Evolutionary conservation across 202 grass and related monocot genomes (phyloP).

Genomic region (Miscanthus sacchariflorus): DNA sequence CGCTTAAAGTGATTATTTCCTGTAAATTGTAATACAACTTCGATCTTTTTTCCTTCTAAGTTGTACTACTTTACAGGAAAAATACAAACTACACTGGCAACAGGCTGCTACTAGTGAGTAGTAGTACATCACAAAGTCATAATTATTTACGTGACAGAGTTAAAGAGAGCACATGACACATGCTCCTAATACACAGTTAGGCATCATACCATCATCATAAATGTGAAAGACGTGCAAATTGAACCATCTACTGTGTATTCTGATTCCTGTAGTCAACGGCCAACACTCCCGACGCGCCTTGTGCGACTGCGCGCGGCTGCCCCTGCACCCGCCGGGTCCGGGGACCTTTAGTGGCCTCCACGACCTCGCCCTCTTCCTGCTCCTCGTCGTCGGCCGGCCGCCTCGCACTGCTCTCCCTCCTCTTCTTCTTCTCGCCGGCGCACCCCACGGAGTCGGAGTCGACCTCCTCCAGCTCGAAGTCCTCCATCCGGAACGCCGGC

Average conservation of each 20-base stretch:
- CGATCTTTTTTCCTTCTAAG: neutral
- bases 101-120: neutral
- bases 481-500: conserved; percentile 54
- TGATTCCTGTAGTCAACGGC: neutral
- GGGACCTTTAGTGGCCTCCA: neutral
- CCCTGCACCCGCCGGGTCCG: neutral
- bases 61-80: neutral
- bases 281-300: neutral
- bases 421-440: neutral
- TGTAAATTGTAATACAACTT: neutral
- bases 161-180: neutral
- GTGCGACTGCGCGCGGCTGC: neutral
- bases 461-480: conserved; percentile 39
- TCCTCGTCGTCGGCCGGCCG: neutral
- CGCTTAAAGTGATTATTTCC: neutral
- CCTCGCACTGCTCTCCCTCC: neutral
- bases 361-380: neutral
- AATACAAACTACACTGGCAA: neutral
- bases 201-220: neutral
- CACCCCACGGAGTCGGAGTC: neutral
- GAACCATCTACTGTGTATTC: neutral
- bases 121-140: neutral
- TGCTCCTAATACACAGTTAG: neutral
- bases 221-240: neutral
- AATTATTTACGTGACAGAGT: neutral